A percentile compares a stretch with the other conserved stretches of the same genome.
Conservation (phyloP, 2,329 filamentous ascomycete genomes). For the Blastomyces emzantsi region DNA sequence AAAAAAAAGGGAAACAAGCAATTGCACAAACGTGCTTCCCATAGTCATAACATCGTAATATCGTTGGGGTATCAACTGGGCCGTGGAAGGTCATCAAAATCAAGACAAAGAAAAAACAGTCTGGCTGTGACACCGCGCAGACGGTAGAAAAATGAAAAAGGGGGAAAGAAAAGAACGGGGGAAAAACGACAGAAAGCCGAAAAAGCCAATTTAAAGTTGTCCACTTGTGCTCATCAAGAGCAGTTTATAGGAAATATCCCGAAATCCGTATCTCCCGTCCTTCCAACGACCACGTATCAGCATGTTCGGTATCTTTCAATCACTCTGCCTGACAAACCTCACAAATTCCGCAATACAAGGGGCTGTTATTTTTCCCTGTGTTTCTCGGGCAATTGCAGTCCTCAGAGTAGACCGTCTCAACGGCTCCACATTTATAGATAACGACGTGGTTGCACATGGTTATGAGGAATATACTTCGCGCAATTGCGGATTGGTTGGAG, state of each 20-base stretch:
- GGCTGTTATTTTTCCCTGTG: constrained; percentile 11
- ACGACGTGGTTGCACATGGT: constrained; percentile 18
- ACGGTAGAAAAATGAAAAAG: neutral
- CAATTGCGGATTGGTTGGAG: neutral
- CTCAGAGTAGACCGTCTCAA: constrained; percentile 17
- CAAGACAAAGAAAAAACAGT: too few relatives aligned
- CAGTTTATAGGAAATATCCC: neutral
- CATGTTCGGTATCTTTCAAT: neutral
- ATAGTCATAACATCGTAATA: neutral
- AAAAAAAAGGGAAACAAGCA: neutral
- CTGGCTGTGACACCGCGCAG: neutral
- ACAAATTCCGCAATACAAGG: constrained; percentile 18
- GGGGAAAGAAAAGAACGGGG: neutral
- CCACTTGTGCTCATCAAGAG: neutral
- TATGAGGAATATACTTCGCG: neutral
- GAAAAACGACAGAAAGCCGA: neutral
- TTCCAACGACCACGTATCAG: neutral
- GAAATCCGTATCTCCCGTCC: neutral
- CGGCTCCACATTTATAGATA: constrained; percentile 17
- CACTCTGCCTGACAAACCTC: constrained; percentile 10
- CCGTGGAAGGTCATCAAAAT: neutral
- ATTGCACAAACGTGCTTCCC: neutral
- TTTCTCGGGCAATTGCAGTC: constrained; percentile 15
- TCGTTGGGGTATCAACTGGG: constrained; percentile 1
- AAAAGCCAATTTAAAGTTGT: neutral